Evolutionary conservation across 2,329 filamentous ascomycete genomes (phyloP).

Genomic region (Sporothrix mexicana): DNA sequence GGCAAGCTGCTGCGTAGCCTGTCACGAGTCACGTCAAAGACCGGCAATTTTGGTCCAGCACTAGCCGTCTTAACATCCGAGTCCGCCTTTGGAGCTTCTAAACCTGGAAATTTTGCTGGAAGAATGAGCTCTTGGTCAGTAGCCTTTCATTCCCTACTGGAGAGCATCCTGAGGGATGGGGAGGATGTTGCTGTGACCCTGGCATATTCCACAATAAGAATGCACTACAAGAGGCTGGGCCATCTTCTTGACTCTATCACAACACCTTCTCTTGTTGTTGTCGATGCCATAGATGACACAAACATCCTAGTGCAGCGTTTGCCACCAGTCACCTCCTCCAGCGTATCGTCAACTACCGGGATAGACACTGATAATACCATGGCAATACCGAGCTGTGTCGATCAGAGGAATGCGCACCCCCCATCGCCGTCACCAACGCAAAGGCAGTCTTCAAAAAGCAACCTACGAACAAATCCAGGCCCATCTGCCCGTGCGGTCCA

Average conservation of each 20-base stretch:
- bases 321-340: background rate
- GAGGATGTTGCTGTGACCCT: slow-evolving; percentile 65
- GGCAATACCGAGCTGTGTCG: slow-evolving; percentile 28
- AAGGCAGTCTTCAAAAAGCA: background rate
- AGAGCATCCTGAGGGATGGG: slow-evolving; percentile 62
- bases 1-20: slow-evolving; percentile 55
- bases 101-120: background rate
- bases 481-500: background rate
- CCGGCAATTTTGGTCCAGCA: slow-evolving; percentile 56
- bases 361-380: slow-evolving; percentile 11
- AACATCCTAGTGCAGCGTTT: slow-evolving; percentile 54
- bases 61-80: slow-evolving; percentile 45
- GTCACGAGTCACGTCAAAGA: slow-evolving; percentile 53
- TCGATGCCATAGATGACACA: slow-evolving; percentile 57
- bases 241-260: slow-evolving; percentile 59
- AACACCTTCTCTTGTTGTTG: slow-evolving; percentile 58
- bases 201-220: slow-evolving; percentile 61
- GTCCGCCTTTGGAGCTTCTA: background rate
- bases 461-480: background rate
- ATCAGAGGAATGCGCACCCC: slow-evolving; percentile 13
- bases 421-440: background rate
- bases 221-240: slow-evolving; percentile 57
- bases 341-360: background rate
- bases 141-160: slow-evolving; percentile 63
- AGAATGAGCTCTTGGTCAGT: slow-evolving; percentile 56